phyloP scores from a whole-genome alignment of 163 green algal species.

The Scenedesmus sp. region DNA sequence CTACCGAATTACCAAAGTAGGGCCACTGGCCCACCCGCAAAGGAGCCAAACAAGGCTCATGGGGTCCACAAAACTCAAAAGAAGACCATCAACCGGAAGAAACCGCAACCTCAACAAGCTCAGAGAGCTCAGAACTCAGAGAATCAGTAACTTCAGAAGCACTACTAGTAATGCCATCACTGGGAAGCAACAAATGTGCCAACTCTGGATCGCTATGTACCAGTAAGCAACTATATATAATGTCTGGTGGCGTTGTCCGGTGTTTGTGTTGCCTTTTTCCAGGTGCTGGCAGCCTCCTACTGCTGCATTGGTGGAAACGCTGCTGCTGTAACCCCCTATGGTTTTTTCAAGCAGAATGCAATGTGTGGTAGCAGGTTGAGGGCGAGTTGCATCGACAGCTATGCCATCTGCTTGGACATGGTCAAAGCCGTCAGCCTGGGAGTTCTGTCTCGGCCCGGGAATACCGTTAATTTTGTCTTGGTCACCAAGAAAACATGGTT shows the following conservation, averaged over 20 bases:
- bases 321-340: neutral
- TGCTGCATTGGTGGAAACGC: neutral
- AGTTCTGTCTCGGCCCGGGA: neutral
- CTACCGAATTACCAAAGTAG: no score
- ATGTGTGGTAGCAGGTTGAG: neutral
- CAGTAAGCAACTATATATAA: neutral
- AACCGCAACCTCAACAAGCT: no score
- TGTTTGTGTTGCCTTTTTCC: neutral
- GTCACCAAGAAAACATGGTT: neutral
- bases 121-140: no score
- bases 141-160: no score
- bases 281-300: neutral
- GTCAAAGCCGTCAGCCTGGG: neutral
- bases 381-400: neutral
- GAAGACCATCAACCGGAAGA: no score
- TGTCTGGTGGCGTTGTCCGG: neutral
- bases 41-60: no score
- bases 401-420: neutral
- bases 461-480: neutral
- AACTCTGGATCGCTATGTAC: no score
- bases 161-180: no score
- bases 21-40: no score
- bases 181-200: no score
- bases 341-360: neutral
- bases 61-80: no score